Evolutionary conservation across 139 green algal species (phyloP), one percentile per base, ranked within the genome.

Genomic region (Auxenochlorella pyrenoidosa): DNA sequence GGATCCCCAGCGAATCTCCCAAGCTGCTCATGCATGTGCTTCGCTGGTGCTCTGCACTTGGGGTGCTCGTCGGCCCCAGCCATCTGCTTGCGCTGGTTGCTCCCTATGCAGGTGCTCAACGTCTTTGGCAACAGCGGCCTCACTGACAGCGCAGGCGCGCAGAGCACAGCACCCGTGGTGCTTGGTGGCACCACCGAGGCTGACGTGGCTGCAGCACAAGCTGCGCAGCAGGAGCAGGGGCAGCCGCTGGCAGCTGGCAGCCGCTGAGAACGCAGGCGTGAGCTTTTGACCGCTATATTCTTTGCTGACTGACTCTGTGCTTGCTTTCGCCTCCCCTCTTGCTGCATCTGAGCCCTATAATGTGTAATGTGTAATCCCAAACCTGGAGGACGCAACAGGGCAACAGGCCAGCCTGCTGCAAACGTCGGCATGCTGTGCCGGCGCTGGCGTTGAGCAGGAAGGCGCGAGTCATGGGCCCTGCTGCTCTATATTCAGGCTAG

Each of bases 91-190:
- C 38, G 1, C n/a, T 41, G 40, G 10, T 16, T 8, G 21, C 26
- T 0, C 8, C 26, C n/a, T 1, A 1, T 54, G 38, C 80, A 85
- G 80, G 41, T 51, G 24, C 51, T 75, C 40, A 51, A 85, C 18
- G 40, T 85, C 15, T 70, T 85, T 32, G 80, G 80, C 59, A 85
- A 85, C 63, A 36, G 26, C 16, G 58, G 58, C 16, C 19, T 68
- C 6, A 32, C 41, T 4, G 19, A 36, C 13, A 43, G 38, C 0
- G 63, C 24, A 41, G 32, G 41, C 63, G 44, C n/a, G 21, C 15
- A 30, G 40, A n/a, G 16, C 80, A 47, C 63, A 40, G 40, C 40
- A 16, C 60, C 80, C 6, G 24, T 73, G 28, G 80, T 85, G 63
- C 63, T 65, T 43, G 43, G 32, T 4, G 63, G 63, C 60, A 19